phyloP scores from a whole-genome alignment of 192 early-diverging fungal genomes.

The Backusella sp. region DNA sequence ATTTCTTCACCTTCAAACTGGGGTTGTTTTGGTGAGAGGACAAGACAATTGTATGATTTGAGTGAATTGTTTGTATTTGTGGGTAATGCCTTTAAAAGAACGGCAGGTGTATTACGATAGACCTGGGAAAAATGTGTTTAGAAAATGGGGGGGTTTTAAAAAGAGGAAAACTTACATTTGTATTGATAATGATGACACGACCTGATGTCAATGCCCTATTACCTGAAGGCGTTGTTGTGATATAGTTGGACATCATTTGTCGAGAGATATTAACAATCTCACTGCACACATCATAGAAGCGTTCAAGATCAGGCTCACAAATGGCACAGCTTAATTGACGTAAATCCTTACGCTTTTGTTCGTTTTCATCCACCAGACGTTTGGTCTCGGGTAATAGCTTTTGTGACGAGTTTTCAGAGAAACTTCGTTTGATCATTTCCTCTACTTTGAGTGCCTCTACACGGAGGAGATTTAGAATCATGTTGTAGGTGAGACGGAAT shows the following conservation, averaged over 20 bases:
- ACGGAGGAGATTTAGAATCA: slow-evolving; percentile 96
- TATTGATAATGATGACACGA: slow-evolving; percentile 78
- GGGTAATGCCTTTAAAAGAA: slow-evolving; percentile 55
- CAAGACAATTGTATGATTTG: slow-evolving; percentile 41
- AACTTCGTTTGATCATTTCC: slow-evolving; percentile 98
- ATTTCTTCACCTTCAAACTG: slow-evolving; percentile 14
- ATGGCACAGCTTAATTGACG: slow-evolving; percentile 76
- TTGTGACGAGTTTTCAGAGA: slow-evolving; percentile 91
- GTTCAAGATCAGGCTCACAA: slow-evolving; percentile 72
- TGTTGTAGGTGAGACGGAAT: slow-evolving; percentile 96
- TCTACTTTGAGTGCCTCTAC: slow-evolving; percentile 95
- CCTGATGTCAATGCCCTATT: slow-evolving; percentile 68
- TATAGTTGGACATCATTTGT: slow-evolving; percentile 50
- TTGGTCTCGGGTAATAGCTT: slow-evolving; percentile 83
- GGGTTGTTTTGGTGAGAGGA: slow-evolving; percentile 27
- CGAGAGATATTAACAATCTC: slow-evolving; percentile 53
- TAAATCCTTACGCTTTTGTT: slow-evolving; percentile 57
- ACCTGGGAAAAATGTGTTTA: neutral
- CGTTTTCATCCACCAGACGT: slow-evolving; percentile 64
- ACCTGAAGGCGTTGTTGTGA: slow-evolving; percentile 55
- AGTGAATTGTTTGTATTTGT: slow-evolving; percentile 27
- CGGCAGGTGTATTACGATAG: slow-evolving; percentile 64
- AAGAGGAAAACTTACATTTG: slow-evolving; percentile 38
- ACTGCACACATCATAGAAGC: slow-evolving; percentile 68
- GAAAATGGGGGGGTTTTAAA: neutral